A percentile compares a stretch with the other conserved stretches of the same genome.
Conservation (phyloP, 2,329 filamentous ascomycete genomes). For the Fusarium pseudograminearum region DNA sequence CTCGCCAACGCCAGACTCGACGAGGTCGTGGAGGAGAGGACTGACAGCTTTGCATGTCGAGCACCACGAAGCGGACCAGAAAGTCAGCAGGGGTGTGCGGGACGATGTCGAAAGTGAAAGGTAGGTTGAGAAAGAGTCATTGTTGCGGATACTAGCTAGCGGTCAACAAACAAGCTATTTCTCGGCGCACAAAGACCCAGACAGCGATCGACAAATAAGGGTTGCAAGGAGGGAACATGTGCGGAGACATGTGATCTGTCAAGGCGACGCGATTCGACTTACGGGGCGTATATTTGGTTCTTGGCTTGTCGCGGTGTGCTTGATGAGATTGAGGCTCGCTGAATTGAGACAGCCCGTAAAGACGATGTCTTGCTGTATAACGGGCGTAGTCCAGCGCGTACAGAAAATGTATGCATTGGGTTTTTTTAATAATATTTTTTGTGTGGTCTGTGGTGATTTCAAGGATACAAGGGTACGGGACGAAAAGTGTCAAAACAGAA, state of each 20-base stretch:
- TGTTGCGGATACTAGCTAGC: constrained; percentile 63
- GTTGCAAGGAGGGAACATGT: constrained; percentile 24
- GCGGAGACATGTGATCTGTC: constrained; percentile 27
- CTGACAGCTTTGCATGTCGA: constrained; percentile 63
- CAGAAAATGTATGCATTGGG: constrained; percentile 15
- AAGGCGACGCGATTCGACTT: constrained; percentile 36
- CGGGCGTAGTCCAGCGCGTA: constrained; percentile 24
- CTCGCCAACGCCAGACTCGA: constrained; percentile 66
- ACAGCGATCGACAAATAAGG: constrained; percentile 41
- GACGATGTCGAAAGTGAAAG: constrained; percentile 66
- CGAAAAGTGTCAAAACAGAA: not conserved
- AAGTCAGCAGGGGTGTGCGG: constrained; percentile 66
- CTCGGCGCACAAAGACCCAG: constrained; percentile 22
- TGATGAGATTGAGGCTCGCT: constrained; percentile 41
- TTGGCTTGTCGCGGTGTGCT: constrained; percentile 45
- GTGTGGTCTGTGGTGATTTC: not conserved
- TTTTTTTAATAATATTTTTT: not conserved
- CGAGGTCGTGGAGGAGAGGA: constrained; percentile 62
- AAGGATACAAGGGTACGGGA: not conserved
- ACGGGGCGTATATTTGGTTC: constrained; percentile 55
- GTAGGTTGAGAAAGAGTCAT: constrained; percentile 67
- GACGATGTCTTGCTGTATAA: constrained; percentile 9
- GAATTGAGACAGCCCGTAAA: constrained; percentile 13
- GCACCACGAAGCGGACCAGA: constrained; percentile 72
- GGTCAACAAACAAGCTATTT: constrained; percentile 25